A percentile compares a stretch with the other conserved stretches of the same genome.
These are phyloP conservation scores for Paecilomyces formosus DNA, from an alignment of 2,329 filamentous ascomycete genomes.

Conservation along the genomic window DNA sequence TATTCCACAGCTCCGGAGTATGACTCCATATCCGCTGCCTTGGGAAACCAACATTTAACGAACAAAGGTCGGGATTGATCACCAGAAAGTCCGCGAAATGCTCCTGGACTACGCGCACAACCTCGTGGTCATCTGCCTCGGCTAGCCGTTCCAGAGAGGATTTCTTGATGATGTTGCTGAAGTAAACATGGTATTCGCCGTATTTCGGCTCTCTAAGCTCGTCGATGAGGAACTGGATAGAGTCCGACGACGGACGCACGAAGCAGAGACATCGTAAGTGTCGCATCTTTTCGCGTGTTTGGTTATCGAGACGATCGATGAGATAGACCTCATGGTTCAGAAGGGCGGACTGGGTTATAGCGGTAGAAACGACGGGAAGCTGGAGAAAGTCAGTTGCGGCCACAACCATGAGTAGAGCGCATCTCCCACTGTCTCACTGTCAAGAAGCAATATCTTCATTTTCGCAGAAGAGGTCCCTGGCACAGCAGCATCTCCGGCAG, in stretches of 20 bases:
- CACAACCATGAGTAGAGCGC: conserved; percentile 17
- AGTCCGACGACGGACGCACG: conserved; percentile 82
- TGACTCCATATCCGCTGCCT: conserved; percentile 72
- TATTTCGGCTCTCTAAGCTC: conserved; percentile 95
- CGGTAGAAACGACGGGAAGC: conserved; percentile 87
- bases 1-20: conserved; percentile 81
- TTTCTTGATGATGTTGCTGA: conserved; percentile 97
- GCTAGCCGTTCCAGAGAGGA: conserved; percentile 88
- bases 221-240: conserved; percentile 88
- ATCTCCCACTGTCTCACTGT: conserved; percentile 74
- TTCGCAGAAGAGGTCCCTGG: conserved; percentile 62
- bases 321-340: conserved; percentile 97
- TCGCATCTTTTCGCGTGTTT: conserved; percentile 90
- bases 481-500: conserved; percentile 63
- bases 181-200: conserved; percentile 93
- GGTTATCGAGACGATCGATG: conserved; percentile 89
- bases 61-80: conserved; percentile 89
- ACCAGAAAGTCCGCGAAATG: conserved; percentile 95
- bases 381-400: conserved; percentile 24
- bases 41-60: conserved; percentile 65
- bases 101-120: conserved; percentile 89
- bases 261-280: conserved; percentile 92
- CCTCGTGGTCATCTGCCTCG: conserved; percentile 95
- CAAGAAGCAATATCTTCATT: conserved; percentile 96
- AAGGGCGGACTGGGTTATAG: conserved; percentile 88